Conservation (phyloP, 805 yeast genomes). For the Tetrapisispora taiwanensis region DNA sequence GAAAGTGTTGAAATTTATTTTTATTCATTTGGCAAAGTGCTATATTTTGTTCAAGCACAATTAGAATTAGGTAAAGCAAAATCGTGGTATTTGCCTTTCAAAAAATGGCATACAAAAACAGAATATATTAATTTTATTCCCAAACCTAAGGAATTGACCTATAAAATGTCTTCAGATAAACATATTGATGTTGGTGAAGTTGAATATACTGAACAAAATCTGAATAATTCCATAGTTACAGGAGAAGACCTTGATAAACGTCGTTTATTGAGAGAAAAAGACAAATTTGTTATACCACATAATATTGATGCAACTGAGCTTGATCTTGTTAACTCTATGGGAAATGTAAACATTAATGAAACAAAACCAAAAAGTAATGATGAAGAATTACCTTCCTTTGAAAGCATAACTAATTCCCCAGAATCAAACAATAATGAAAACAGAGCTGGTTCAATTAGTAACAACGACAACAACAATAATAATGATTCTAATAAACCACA, state of each 20-base stretch:
- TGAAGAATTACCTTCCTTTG: background rate
- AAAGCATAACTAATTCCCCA: background rate
- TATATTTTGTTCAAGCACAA: slow-evolving; percentile 20
- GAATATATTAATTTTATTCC: slow-evolving; percentile 23
- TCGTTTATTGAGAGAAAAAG: background rate
- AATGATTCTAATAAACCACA: background rate
- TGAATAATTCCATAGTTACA: background rate
- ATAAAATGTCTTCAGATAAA: slow-evolving; percentile 6
- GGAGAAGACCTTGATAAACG: background rate
- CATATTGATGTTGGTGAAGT: slow-evolving; percentile 2
- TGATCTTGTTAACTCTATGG: background rate
- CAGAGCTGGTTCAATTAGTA: background rate
- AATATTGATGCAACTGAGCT: background rate
- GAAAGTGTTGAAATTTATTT: slow-evolving; percentile 19
- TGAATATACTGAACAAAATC: background rate
- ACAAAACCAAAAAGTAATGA: background rate
- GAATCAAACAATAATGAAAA: background rate
- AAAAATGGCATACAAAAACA: slow-evolving; percentile 14
- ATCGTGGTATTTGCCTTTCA: slow-evolving; percentile 26
- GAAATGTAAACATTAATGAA: background rate
- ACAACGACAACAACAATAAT: background rate
- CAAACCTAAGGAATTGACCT: slow-evolving; percentile 11
- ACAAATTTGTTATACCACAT: background rate
- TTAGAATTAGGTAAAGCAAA: slow-evolving; percentile 22
- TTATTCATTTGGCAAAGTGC: slow-evolving; percentile 23